Evolutionary conservation across 2,329 filamentous ascomycete species (phyloP), one percentile per base, ranked within the genome.

Genomic region (Phaeosphaeria sp.): DNA sequence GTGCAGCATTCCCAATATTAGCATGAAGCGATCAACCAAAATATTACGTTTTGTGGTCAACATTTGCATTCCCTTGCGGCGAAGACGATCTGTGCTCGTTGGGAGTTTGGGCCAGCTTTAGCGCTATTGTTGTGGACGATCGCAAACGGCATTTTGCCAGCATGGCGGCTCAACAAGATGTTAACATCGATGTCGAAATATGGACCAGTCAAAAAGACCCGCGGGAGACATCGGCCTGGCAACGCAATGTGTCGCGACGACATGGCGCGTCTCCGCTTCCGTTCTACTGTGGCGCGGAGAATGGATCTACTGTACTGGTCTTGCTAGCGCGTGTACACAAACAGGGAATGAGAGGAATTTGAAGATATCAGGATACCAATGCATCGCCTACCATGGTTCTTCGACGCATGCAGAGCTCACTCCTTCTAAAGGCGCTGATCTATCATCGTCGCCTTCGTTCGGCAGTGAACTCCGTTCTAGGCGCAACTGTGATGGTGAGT

Each of bases 401-500:
- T 27, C 36, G 49, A 43, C 13, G 36, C 49, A 42, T 36, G 42
- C 30, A 13, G 22, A 42, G 27, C 43, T 21, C 43, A 15, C 7
- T 41, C 23, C n/a, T 5, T 44, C 42, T 17, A 22, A 22, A 17
- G 25, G 25, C 25, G 25, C 9, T 27, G 25, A 5, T 27, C 25
- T 27, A 27, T 27, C 25, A 52, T 27, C 23, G 18, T 46, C 41
- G 25, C 23, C 46, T 36, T 46, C 1, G 39, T 20, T 15, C 39
- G 36, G 25, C 17, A 6, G 13, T 5, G 22, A 18, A 5, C 17
- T 27, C 20, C 49, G 9, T 43, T 13, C 10, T 18, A 22, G 21
- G 44, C 48, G 41, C 42, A 11, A 39, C 46, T 39, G 47, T 30
- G 46, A 60, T 58, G 50, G 57, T 50, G 52, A 51, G 46, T 51